Conservation (phyloP, 2,329 filamentous ascomycete species). For the Fusarium chuoi region DNA sequence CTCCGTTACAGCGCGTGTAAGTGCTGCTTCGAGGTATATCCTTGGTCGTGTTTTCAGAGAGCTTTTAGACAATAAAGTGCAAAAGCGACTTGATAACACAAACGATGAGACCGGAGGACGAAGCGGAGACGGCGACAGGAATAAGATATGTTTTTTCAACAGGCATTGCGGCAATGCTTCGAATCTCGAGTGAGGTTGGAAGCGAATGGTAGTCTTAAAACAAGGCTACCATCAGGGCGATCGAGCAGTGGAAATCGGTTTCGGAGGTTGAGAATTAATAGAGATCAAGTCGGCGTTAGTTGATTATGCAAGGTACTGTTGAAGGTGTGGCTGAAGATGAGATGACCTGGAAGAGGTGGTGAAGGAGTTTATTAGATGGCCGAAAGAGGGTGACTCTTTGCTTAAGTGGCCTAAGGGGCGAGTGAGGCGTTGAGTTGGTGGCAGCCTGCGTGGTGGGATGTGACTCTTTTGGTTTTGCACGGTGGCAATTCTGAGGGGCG, state of each 20-base stretch:
- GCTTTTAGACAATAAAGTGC: conserved; percentile 56
- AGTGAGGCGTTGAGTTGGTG: conserved; percentile 42
- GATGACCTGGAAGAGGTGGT: conserved; percentile 38
- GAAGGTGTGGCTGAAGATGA: conserved; percentile 41
- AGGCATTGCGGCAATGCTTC: conserved; percentile 64
- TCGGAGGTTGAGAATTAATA: conserved; percentile 24
- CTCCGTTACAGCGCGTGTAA: conserved; percentile 55
- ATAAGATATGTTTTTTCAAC: conserved; percentile 61
- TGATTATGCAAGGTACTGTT: conserved; percentile 47
- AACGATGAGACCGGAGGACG: conserved; percentile 69
- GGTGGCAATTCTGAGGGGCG: conserved; percentile 50
- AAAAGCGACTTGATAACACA: conserved; percentile 60
- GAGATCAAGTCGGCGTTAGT: conserved; percentile 33
- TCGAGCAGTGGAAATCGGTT: conserved; percentile 20
- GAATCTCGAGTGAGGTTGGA: conserved; percentile 39
- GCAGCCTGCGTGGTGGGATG: conserved; percentile 46
- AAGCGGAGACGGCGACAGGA: conserved; percentile 72
- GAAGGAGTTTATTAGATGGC: conserved; percentile 45
- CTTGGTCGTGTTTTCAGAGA: conserved; percentile 52
- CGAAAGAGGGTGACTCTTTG: conserved; percentile 49
- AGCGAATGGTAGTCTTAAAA: conserved; percentile 46
- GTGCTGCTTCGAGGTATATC: conserved; percentile 53
- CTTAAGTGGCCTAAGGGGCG: conserved; percentile 49
- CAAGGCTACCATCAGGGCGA: conserved; percentile 50
- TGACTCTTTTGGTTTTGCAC: conserved; percentile 51